Evolutionary conservation across 257 asterid genomes (phyloP).

Genomic region (Lantana camara): DNA sequence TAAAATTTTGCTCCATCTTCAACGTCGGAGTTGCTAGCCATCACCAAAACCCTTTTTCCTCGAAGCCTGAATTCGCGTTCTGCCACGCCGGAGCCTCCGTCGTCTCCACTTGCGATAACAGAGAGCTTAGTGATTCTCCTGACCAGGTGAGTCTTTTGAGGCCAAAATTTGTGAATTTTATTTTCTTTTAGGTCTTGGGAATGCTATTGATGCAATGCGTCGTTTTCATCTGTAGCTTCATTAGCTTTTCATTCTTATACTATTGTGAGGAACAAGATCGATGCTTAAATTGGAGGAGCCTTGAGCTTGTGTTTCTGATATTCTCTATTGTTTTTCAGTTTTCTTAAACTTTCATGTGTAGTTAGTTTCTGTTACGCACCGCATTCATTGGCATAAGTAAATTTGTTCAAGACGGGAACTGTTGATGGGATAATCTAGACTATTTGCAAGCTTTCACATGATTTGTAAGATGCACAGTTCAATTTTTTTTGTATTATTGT

Average conservation of each 20-base stretch:
- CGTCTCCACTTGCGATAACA: no score
- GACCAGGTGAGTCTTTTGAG: conserved; percentile 66
- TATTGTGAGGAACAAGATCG: no score
- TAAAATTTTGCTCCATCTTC: no score
- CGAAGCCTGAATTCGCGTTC: no score
- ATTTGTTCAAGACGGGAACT: background rate
- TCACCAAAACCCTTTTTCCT: no score
- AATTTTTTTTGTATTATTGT: no score
- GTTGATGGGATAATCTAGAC: background rate
- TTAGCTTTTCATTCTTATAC: background rate
- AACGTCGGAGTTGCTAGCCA: no score
- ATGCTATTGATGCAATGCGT: background rate
- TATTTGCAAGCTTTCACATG: background rate
- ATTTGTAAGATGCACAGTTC: no score
- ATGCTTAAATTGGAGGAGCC: background rate
- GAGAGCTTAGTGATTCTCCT: conserved; percentile 68
- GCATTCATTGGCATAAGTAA: background rate
- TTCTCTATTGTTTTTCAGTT: background rate
- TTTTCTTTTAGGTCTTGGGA: background rate
- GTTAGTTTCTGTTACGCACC: background rate
- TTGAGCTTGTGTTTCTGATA: background rate
- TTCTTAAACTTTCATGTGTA: background rate
- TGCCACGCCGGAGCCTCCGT: no score
- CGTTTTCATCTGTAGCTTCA: background rate
- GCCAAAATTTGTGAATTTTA: background rate